Conservation (phyloP, 768 basidiomycete genomes). For the Pluteus cervinus region DNA sequence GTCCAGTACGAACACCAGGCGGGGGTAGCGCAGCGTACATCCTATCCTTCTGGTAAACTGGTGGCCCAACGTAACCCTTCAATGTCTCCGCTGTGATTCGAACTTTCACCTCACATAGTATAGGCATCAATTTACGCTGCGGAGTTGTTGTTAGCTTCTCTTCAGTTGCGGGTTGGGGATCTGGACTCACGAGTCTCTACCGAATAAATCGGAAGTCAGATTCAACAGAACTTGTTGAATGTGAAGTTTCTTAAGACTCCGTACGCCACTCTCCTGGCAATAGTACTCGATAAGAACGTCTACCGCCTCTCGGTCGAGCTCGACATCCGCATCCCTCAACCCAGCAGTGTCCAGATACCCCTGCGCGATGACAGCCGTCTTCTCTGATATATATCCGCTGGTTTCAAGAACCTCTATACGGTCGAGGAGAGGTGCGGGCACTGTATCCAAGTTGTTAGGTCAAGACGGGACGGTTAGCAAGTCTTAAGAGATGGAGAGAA, state of each 20-base stretch:
- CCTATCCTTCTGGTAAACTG: conserved; percentile 90
- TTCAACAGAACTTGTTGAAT: conserved; percentile 3
- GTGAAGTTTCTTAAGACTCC: conserved; percentile 88
- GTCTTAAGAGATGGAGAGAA: too few relatives aligned
- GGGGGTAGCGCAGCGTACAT: conserved; percentile 80
- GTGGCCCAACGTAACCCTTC: conserved; percentile 95
- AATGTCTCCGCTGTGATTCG: conserved; percentile 80
- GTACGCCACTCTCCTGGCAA: conserved; percentile 92
- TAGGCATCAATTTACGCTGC: conserved; percentile 69
- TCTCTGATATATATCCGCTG: conserved; percentile 91
- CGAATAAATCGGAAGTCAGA: conserved; percentile 9
- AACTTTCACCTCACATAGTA: conserved; percentile 75
- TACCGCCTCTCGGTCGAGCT: conserved; percentile 70
- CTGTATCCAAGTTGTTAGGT: conserved; percentile 88
- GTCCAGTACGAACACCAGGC: conserved; percentile 87
- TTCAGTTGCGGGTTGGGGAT: conserved; percentile 18
- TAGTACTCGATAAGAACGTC: conserved; percentile 93
- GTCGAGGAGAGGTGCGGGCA: conserved; percentile 88
- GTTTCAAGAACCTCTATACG: conserved; percentile 96
- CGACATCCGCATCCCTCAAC: conserved; percentile 76
- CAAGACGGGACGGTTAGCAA: too few relatives aligned
- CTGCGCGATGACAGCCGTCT: conserved; percentile 83
- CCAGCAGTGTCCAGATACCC: conserved; percentile 87
- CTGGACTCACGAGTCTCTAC: conserved; percentile 12
- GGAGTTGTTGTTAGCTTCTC: conserved; percentile 65